Evolutionary conservation across 257 asterid species (phyloP).

Genomic region (Solanum appendiculatum): DNA sequence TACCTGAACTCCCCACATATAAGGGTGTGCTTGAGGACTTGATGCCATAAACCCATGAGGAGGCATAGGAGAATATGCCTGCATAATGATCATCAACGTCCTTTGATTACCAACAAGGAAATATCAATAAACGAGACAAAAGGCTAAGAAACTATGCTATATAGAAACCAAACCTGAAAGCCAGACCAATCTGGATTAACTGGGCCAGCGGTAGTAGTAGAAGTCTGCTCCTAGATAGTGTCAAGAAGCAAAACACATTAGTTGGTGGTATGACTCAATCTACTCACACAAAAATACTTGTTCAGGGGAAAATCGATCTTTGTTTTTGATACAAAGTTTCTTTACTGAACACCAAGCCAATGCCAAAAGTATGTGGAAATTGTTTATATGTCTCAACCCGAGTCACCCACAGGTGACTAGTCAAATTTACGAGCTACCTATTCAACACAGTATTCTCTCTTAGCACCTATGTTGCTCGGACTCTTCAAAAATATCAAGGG

Average conservation of each 20-base stretch:
- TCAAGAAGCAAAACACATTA: not conserved
- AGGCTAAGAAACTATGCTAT: not conserved
- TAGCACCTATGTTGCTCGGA: too few species aligned
- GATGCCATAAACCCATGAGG: conserved; percentile 82
- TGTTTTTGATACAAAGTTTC: not conserved
- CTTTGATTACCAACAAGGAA: conserved; percentile 5
- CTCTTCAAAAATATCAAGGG: too few species aligned
- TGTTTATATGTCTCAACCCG: not conserved
- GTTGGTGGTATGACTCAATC: not conserved
- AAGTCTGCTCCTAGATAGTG: conserved; percentile 52
- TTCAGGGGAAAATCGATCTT: not conserved
- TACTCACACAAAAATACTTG: not conserved
- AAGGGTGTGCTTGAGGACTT: conserved; percentile 83
- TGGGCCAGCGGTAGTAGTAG: conserved; percentile 35
- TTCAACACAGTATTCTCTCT: not conserved
- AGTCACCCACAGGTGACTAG: not conserved
- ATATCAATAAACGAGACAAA: conserved; percentile 2
- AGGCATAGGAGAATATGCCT: conserved; percentile 88
- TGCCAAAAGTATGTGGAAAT: not conserved
- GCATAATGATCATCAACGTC: conserved; percentile 14
- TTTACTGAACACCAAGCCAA: not conserved
- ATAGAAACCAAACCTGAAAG: conserved; percentile 62
- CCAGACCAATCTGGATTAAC: conserved; percentile 87
- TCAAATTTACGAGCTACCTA: not conserved
- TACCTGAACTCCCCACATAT: conserved; percentile 99